Evolutionary conservation across 2,329 filamentous ascomycete species (phyloP).

Genomic region (Arthrobotrys iridis): DNA sequence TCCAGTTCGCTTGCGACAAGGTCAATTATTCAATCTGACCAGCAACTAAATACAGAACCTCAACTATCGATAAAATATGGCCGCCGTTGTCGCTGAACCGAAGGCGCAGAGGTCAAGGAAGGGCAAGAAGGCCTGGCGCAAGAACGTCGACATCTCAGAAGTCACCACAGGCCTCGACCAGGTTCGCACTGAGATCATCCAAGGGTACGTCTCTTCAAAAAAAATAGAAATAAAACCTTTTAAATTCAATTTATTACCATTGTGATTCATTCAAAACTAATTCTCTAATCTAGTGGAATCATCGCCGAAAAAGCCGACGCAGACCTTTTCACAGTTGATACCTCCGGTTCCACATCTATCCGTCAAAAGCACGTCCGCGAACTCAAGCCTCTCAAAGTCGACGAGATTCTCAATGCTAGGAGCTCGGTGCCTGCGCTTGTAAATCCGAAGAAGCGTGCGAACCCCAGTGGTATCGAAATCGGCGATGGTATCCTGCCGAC

Average conservation of each 20-base stretch:
- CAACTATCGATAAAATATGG: constrained; percentile 17
- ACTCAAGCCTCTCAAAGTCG: constrained; percentile 83
- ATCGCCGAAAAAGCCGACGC: constrained; percentile 82
- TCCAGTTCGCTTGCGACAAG: constrained; percentile 33
- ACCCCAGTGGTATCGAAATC: constrained; percentile 37
- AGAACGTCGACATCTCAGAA: constrained; percentile 93
- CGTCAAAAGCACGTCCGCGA: constrained; percentile 72
- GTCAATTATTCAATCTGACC: neutral
- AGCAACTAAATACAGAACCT: neutral
- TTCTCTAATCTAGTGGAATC: constrained; percentile 72
- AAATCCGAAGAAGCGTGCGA: constrained; percentile 76
- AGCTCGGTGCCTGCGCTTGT: constrained; percentile 83
- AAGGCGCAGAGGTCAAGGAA: constrained; percentile 87
- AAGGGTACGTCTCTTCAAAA: constrained; percentile 75
- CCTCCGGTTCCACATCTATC: constrained; percentile 74
- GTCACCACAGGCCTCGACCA: constrained; percentile 83
- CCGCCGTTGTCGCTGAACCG: constrained; percentile 76
- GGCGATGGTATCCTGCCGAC: constrained; percentile 74
- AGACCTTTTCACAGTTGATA: constrained; percentile 86
- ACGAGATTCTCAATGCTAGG: constrained; percentile 88
- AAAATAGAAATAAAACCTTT: too few species aligned
- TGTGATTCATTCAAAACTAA: constrained; percentile 42
- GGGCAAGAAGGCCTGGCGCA: constrained; percentile 98
- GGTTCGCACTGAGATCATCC: constrained; percentile 87
- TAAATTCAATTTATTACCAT: constrained; percentile 14